A percentile compares a stretch with the other conserved stretches of the same genome.
These are phyloP conservation scores for Aureobasidium uvarum DNA, from an alignment of 2,329 filamentous ascomycete genomes.

Conservation along the genomic window DNA sequence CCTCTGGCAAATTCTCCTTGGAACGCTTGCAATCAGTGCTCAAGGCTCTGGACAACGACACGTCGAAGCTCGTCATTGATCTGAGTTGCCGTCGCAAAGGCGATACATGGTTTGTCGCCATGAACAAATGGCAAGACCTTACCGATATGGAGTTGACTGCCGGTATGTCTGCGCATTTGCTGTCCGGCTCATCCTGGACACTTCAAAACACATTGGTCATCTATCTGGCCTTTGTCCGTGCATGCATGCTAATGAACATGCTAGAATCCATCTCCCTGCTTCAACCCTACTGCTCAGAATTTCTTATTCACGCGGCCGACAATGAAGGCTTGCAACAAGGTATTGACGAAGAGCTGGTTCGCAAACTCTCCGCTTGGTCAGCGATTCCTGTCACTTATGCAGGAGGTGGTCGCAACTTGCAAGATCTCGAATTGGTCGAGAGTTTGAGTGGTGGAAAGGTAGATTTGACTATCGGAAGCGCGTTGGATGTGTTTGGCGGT, in stretches of 20 bases:
- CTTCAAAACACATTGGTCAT: neutral
- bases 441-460: slow-evolving; percentile 74
- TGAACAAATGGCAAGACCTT: slow-evolving; percentile 98
- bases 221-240: neutral
- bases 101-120: slow-evolving; percentile 89
- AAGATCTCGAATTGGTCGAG: slow-evolving; percentile 81
- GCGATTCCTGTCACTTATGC: slow-evolving; percentile 93
- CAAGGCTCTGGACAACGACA: slow-evolving; percentile 68
- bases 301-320: slow-evolving; percentile 94
- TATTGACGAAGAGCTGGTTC: slow-evolving; percentile 81
- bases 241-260: neutral
- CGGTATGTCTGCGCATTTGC: slow-evolving; percentile 52
- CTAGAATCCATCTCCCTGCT: slow-evolving; percentile 77
- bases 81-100: slow-evolving; percentile 80
- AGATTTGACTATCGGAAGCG: slow-evolving; percentile 94
- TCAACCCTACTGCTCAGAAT: slow-evolving; percentile 92
- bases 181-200: neutral
- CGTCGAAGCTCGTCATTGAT: slow-evolving; percentile 83
- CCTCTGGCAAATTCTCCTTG: slow-evolving; percentile 75
- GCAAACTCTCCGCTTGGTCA: slow-evolving; percentile 77
- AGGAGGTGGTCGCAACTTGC: slow-evolving; percentile 79
- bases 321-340: slow-evolving; percentile 92
- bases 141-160: slow-evolving; percentile 92
- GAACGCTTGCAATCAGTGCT: slow-evolving; percentile 72
- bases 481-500: slow-evolving; percentile 93